Evolutionary conservation across 352 stramenopile species (phyloP).

Genomic region (Phytopythium chamaehyphon): DNA sequence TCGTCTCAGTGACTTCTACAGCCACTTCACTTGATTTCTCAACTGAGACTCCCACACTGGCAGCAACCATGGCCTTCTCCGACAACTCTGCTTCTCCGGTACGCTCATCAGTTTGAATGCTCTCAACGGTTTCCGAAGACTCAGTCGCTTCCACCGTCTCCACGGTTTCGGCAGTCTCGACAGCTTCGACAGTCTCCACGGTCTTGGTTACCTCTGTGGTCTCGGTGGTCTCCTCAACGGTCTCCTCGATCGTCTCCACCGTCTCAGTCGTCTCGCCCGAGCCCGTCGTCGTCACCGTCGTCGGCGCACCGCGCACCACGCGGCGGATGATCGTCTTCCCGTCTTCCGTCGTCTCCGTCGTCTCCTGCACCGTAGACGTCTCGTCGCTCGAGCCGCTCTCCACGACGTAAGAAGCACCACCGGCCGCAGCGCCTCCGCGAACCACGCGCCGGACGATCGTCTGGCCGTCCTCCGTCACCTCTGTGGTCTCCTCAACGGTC

Average conservation of each 20-base stretch:
- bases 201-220: background rate
- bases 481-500: background rate
- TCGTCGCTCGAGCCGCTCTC: conserved; percentile 4
- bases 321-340: conserved; percentile 2
- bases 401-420: no score
- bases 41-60: no score
- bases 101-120: no score
- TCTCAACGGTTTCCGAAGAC: background rate
- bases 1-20: no score
- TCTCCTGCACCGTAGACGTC: conserved; percentile 5
- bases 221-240: conserved; percentile 14
- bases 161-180: background rate
- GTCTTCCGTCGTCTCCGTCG: conserved; percentile 9
- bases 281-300: conserved; percentile 5
- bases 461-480: conserved; percentile 1
- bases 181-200: background rate
- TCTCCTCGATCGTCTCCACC: background rate
- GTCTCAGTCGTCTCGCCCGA: conserved; percentile 6
- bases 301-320: conserved; percentile 2
- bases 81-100: no score
- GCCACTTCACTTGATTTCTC: no score
- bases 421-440: no score
- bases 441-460: conserved; percentile 1
- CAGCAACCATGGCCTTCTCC: no score
- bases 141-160: background rate